Base-by-base conservation (phyloP, 306 rosid genomes). In the Casuarina glauca region DNA sequence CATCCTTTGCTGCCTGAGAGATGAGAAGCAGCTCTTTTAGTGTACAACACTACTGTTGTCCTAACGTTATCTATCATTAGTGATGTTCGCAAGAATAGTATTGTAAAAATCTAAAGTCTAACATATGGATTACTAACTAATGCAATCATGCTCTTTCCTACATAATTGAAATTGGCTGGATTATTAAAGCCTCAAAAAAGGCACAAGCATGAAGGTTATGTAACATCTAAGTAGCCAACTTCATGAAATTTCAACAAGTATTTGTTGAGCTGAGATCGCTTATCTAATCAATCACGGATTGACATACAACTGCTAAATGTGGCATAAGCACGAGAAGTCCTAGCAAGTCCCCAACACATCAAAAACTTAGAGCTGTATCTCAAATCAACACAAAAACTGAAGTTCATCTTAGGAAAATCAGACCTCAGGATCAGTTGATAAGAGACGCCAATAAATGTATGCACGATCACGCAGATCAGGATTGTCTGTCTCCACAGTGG, bases 381-480 rank as follows among this genome's bases (percentile, higher is more conserved):
- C 51, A 78, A 79, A 53, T 44, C 43, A 67, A 20, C 9, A 32
- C 44, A 74, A 51, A 70, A 60, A 20, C 43, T 36, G 74, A 67
- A 72, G 19, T 20, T 32, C 11, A 15, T 69, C 52, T 68, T 10
- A 38, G 76, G 26, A 12, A 63, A 85, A 76, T 63, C 85, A 88
- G 81, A 96, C 99, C 99, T 96, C 99, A 16, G 99, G 99, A 79
- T 96, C 99, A 74, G 94, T 93, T 78, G 99, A 93, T 79, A 96
- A 84, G 85, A 96, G 99, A 50, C 99, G 97, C 99, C 99, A 96
- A 91, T 96, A 96, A 72, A 96, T 96, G 84, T 96, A 96, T 62
- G 99, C 99, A 41, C 99, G 97, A 82, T 96, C 99, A 69, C 98
- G 89, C 70, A 96, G 87, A 88, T 96, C 99, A 77, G 99, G 99